phyloP scores from a whole-genome alignment of 768 basidiomycete species.

The Kwoniella sp. region DNA sequence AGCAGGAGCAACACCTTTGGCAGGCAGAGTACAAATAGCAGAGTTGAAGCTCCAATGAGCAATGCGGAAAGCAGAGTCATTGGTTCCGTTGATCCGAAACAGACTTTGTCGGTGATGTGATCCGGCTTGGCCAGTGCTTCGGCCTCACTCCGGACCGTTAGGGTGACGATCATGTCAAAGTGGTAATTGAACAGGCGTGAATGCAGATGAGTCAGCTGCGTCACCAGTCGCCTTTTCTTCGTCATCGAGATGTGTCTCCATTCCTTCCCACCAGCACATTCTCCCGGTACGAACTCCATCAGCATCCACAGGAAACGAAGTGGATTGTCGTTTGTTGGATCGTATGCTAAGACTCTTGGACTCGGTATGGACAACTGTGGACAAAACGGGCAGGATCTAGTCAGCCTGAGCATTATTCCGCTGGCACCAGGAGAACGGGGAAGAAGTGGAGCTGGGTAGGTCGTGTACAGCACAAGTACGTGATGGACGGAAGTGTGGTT shows the following conservation, averaged over 20 bases:
- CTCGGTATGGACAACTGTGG: background rate
- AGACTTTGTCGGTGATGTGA: background rate
- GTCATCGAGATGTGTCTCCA: background rate
- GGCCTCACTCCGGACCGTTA: background rate
- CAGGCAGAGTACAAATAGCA: too few species aligned
- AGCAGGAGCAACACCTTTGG: too few species aligned
- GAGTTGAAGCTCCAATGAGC: too few species aligned
- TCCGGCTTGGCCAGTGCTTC: too few species aligned
- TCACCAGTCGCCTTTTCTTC: background rate
- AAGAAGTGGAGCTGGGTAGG: too few species aligned
- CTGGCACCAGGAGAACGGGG: too few species aligned
- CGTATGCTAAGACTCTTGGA: background rate
- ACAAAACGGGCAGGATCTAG: background rate
- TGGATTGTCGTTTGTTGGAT: background rate
- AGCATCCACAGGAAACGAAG: conserved; percentile 1
- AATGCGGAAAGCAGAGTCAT: too few species aligned
- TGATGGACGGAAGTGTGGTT: too few species aligned
- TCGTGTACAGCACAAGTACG: too few species aligned
- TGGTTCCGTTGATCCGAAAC: too few species aligned
- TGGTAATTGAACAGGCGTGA: background rate
- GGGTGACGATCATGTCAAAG: background rate
- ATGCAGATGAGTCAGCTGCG: background rate
- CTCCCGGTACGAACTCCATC: background rate
- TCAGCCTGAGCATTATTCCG: too few species aligned
- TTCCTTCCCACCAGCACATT: background rate